phyloP scores from a whole-genome alignment of 2,329 filamentous ascomycete genomes.

The Calonectria pseudoturangicola region DNA sequence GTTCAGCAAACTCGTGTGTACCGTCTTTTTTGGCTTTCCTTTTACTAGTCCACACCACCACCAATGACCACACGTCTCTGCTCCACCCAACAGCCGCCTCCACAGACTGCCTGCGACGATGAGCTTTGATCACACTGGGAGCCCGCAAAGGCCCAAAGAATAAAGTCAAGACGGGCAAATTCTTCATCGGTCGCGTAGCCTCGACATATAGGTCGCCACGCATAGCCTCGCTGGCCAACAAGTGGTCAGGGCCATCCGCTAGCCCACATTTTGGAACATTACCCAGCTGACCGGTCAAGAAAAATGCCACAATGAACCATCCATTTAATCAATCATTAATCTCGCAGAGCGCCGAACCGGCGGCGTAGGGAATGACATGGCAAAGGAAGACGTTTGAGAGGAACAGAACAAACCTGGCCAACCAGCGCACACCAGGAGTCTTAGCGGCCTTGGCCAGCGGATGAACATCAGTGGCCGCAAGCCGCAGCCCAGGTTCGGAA shows the following conservation, averaged over 20 bases:
- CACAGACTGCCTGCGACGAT: background rate
- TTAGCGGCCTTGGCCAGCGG: constrained; percentile 17
- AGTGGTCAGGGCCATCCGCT: constrained; percentile 33
- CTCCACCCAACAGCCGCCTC: constrained; percentile 21
- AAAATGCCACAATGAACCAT: constrained; percentile 32
- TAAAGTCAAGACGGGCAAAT: constrained; percentile 14
- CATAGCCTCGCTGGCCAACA: constrained; percentile 32
- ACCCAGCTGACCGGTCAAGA: constrained; percentile 31
- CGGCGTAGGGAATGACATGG: constrained; percentile 27
- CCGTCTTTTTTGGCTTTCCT: constrained; percentile 17
- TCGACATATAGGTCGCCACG: constrained; percentile 2
- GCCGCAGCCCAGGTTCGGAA: constrained; percentile 38
- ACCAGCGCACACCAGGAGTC: constrained; percentile 19
- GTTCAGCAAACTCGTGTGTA: constrained; percentile 22
- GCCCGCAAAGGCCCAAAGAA: background rate
- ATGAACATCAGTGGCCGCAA: constrained; percentile 40
- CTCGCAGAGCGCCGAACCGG: constrained; percentile 33
- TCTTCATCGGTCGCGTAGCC: constrained; percentile 31
- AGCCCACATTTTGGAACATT: constrained; percentile 35
- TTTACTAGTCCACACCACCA: constrained; percentile 18
- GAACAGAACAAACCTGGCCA: constrained; percentile 37
- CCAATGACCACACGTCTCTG: constrained; percentile 11
- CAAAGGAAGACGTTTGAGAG: constrained; percentile 28
- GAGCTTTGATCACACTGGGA: constrained; percentile 8
- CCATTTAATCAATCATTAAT: constrained; percentile 31